These are phyloP conservation scores for Globisporangium splendens DNA, from an alignment of 352 stramenopile species.

Conservation along the genomic window DNA sequence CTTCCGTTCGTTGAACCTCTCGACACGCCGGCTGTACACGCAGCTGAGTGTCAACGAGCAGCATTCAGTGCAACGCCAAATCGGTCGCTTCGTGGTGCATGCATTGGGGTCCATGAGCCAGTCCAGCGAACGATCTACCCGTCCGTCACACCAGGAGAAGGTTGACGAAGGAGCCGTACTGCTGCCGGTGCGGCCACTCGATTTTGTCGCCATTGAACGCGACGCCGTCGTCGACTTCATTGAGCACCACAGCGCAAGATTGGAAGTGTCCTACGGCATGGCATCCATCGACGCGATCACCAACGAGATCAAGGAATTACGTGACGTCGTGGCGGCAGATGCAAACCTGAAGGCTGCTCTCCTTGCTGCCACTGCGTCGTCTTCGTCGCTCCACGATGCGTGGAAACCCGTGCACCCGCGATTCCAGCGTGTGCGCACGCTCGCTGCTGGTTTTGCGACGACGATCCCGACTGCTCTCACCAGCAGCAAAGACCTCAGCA, in stretches of 20 bases:
- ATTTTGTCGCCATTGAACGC: constrained; percentile 15
- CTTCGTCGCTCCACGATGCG: constrained; percentile 10
- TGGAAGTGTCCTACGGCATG: constrained; percentile 18
- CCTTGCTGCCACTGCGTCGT: not conserved
- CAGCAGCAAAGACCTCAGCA: too few species aligned
- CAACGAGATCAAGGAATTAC: constrained; percentile 23
- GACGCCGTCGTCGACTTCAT: constrained; percentile 22
- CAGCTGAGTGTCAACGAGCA: constrained; percentile 12
- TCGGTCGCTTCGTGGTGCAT: constrained; percentile 16
- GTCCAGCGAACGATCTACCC: too few species aligned
- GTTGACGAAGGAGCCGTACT: constrained; percentile 1
- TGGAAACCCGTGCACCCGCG: constrained; percentile 12
- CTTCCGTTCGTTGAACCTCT: constrained; percentile 29
- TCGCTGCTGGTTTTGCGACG: constrained; percentile 21
- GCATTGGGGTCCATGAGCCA: not conserved
- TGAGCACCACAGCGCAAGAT: constrained; percentile 21
- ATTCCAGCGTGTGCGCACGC: constrained; percentile 8
- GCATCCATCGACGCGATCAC: constrained; percentile 22
- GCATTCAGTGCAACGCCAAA: constrained; percentile 8
- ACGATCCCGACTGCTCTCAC: not conserved
- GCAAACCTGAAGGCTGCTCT: not conserved
- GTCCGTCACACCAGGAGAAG: too few species aligned
- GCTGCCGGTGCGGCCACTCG: constrained; percentile 14
- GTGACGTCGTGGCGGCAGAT: not conserved
- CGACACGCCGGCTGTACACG: constrained; percentile 19